Conservation (phyloP, 495 filamentous ascomycete species). For the Friedmanniomyces simplex region DNA sequence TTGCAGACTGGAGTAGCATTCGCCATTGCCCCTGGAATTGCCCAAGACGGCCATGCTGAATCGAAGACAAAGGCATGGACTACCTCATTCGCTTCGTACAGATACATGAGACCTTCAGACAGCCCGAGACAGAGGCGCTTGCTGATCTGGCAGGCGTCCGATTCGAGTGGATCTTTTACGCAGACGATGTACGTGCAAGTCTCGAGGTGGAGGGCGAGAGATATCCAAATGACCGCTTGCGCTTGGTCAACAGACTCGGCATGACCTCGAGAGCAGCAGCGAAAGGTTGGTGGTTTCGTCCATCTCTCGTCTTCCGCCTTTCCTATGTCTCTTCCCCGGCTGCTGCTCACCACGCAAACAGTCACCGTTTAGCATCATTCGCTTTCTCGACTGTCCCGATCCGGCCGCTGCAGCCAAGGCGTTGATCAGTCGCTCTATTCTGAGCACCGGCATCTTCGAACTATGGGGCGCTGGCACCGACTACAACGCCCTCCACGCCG, state of each 20-base stretch:
- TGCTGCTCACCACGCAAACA: conserved; percentile 26
- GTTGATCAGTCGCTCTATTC: conserved; percentile 65
- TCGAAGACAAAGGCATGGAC: conserved; percentile 41
- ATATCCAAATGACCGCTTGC: background rate
- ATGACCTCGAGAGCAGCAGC: background rate
- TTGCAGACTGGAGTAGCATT: no score
- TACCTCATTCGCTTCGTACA: conserved; percentile 89
- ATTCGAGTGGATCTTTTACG: conserved; percentile 62
- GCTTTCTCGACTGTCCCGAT: conserved; percentile 34
- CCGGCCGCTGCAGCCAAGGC: conserved; percentile 52
- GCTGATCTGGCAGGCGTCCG: conserved; percentile 58
- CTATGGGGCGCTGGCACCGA: conserved; percentile 68
- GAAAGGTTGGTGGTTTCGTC: background rate
- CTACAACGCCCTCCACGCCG: conserved; percentile 58
- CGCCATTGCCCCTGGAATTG: no score
- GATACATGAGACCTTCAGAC: conserved; percentile 78
- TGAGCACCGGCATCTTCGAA: conserved; percentile 72
- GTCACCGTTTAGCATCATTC: conserved; percentile 82
- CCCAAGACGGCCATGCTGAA: background rate
- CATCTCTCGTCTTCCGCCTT: conserved; percentile 6
- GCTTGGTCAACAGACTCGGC: no score
- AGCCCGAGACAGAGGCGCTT: conserved; percentile 74
- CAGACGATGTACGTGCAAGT: conserved; percentile 48
- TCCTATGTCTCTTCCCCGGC: background rate
- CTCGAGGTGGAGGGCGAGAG: conserved; percentile 4